phyloP scores from a whole-genome alignment of 2,329 filamentous ascomycete species.

The Stagonosporopsis rhizophila region DNA sequence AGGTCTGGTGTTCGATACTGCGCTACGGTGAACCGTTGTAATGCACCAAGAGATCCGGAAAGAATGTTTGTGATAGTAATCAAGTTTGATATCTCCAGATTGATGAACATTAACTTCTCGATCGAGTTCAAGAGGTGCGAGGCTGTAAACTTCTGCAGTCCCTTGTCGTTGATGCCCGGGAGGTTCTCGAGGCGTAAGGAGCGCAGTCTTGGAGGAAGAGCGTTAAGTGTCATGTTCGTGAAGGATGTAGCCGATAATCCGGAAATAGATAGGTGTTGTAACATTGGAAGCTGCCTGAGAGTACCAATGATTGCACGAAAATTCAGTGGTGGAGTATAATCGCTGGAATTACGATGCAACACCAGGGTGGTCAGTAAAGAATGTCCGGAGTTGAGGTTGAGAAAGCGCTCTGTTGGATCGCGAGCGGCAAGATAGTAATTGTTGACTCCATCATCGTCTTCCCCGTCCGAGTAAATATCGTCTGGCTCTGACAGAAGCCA shows the following conservation, averaged over 20 bases:
- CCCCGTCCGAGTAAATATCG: constrained; percentile 37
- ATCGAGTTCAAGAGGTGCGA: constrained; percentile 56
- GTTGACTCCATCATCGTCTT: constrained; percentile 39
- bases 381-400: constrained; percentile 62
- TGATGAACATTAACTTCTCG: constrained; percentile 58
- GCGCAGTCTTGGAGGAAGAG: constrained; percentile 57
- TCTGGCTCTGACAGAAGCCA: constrained; percentile 58
- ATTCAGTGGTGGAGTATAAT: constrained; percentile 53
- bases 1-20: constrained; percentile 59
- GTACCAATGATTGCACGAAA: constrained; percentile 63
- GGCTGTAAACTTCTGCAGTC: constrained; percentile 60
- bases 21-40: constrained; percentile 60
- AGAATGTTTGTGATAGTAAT: constrained; percentile 61
- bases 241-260: constrained; percentile 62
- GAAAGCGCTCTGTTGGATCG: constrained; percentile 60
- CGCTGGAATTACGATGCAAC: constrained; percentile 50
- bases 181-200: constrained; percentile 64
- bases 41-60: constrained; percentile 50
- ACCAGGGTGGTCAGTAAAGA: constrained; percentile 61
- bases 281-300: constrained; percentile 59
- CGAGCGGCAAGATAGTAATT: constrained; percentile 50
- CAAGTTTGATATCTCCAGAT: constrained; percentile 61
- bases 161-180: constrained; percentile 62
- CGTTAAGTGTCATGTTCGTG: constrained; percentile 61
- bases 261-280: constrained; percentile 63